These are phyloP conservation scores for Cryptosporidium baileyi DNA, from an alignment of 169 alveolate species.

Conservation along the genomic window DNA sequence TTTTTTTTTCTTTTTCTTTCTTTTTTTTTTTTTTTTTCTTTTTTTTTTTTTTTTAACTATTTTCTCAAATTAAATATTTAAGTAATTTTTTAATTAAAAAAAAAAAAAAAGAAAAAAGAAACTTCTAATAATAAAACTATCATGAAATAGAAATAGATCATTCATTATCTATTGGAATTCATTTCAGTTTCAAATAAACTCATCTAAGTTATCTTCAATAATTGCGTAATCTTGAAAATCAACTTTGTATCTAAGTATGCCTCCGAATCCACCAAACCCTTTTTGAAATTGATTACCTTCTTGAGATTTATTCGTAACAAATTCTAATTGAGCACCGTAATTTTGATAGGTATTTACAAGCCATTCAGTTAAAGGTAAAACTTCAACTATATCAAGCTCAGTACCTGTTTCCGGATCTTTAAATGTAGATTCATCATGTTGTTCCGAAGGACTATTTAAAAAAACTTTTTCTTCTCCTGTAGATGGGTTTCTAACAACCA, in stretches of 20 bases:
- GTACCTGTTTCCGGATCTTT: slow-evolving; percentile 82
- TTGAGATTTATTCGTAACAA: slow-evolving; percentile 94
- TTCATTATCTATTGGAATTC: too few species aligned
- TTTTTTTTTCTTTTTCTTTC: too few species aligned
- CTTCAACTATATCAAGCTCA: slow-evolving; percentile 90
- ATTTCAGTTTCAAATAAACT: slow-evolving; percentile 55
- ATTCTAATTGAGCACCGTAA: slow-evolving; percentile 93
- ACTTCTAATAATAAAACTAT: too few species aligned
- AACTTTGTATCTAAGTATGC: slow-evolving; percentile 94
- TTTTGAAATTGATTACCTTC: slow-evolving; percentile 98
- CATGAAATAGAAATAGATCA: too few species aligned
- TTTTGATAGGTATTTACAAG: slow-evolving; percentile 92
- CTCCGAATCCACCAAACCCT: slow-evolving; percentile 99
- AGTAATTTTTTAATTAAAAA: too few species aligned
- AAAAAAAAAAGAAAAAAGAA: too few species aligned
- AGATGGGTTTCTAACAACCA: slow-evolving; percentile 84
- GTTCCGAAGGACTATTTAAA: slow-evolving; percentile 78
- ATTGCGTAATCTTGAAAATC: slow-evolving; percentile 83
- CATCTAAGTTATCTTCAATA: slow-evolving; percentile 76
- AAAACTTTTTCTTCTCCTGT: slow-evolving; percentile 83
- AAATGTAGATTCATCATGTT: slow-evolving; percentile 75
- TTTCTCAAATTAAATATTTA: too few species aligned
- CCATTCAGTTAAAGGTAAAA: slow-evolving; percentile 95
- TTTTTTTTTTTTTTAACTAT: too few species aligned
- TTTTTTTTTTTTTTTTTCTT: too few species aligned